These are phyloP conservation scores for Stemphylium beticola DNA, from an alignment of 2,329 filamentous ascomycete genomes.

Conservation along the genomic window DNA sequence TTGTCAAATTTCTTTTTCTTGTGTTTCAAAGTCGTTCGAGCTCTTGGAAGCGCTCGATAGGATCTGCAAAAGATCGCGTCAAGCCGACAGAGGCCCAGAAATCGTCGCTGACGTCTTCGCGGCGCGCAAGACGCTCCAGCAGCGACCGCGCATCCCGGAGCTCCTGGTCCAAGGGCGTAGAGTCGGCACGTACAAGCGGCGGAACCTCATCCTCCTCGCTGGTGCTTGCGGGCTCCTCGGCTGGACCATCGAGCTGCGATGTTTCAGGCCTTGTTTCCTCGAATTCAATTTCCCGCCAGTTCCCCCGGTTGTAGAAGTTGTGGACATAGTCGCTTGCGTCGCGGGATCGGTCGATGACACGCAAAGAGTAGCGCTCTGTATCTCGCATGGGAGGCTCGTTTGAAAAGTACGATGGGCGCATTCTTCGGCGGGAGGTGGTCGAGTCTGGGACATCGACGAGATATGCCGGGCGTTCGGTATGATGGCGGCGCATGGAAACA, in stretches of 20 bases:
- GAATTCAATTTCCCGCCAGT: conserved; percentile 7
- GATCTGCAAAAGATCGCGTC: conserved; percentile 41
- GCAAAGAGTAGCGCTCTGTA: conserved; percentile 35
- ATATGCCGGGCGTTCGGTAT: conserved; percentile 32
- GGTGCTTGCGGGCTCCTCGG: conserved; percentile 24
- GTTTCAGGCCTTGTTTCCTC: conserved; percentile 10
- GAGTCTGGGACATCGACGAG: conserved; percentile 11
- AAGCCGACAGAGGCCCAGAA: conserved; percentile 69
- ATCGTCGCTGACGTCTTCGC: conserved; percentile 79
- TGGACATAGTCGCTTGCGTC: conserved; percentile 39
- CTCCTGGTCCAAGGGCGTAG: conserved; percentile 44
- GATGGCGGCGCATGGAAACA: conserved; percentile 14
- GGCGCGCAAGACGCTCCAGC: conserved; percentile 70
- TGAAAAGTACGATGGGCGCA: conserved; percentile 27
- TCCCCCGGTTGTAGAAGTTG: conserved; percentile 30
- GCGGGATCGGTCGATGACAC: conserved; percentile 33
- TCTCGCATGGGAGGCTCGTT: conserved; percentile 38
- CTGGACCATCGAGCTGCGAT: conserved; percentile 25
- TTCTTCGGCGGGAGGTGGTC: conserved; percentile 17
- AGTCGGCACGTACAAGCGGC: conserved; percentile 10
- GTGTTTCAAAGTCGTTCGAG: conserved; percentile 35
- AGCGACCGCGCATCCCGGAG: conserved; percentile 74
- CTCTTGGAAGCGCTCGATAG: conserved; percentile 44
- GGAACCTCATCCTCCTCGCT: conserved; percentile 29
- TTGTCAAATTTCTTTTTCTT: not conserved